phyloP scores from a whole-genome alignment of 2,329 filamentous ascomycete genomes.

The Colletotrichum sp. region DNA sequence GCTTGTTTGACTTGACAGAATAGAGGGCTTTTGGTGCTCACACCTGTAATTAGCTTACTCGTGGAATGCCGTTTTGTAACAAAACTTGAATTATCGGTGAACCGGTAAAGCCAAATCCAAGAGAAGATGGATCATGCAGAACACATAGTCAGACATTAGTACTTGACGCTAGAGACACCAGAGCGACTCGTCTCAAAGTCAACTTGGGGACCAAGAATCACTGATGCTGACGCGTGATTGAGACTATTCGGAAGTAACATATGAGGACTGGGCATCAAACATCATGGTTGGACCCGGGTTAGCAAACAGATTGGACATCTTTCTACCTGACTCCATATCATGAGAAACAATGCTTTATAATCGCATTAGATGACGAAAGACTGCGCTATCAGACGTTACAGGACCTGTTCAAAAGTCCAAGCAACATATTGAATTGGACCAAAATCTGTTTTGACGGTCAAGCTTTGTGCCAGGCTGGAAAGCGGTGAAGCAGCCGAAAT shows the following conservation, averaged over 20 bases:
- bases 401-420: background rate
- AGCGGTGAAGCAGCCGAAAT: background rate
- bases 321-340: too few species aligned
- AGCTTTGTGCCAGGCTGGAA: background rate
- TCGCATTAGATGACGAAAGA: background rate
- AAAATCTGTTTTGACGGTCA: background rate
- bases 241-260: too few species aligned
- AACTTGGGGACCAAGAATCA: too few species aligned
- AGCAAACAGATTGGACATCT: too few species aligned
- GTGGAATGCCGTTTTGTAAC: background rate
- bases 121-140: too few species aligned
- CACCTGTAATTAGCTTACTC: background rate
- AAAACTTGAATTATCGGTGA: background rate
- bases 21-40: accelerated
- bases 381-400: background rate
- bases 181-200: too few species aligned
- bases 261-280: too few species aligned
- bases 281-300: too few species aligned
- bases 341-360: background rate
- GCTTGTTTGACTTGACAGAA: background rate
- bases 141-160: too few species aligned
- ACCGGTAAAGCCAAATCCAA: background rate
- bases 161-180: background rate
- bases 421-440: background rate
- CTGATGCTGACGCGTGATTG: too few species aligned